These are phyloP conservation scores for Phytophthora ramorum DNA, from an alignment of 352 stramenopile genomes.

Conservation along the genomic window DNA sequence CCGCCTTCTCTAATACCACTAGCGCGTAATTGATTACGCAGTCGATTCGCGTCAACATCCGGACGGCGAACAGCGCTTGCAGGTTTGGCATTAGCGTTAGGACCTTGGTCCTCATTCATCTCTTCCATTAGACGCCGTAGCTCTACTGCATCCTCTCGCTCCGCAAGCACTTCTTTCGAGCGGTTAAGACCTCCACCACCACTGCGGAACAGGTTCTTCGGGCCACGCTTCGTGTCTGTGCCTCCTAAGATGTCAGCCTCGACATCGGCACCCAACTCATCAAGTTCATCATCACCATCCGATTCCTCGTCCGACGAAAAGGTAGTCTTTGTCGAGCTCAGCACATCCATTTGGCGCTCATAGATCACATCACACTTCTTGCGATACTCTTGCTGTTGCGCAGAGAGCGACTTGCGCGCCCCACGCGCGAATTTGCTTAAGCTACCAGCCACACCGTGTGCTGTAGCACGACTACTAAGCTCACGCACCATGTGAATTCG, in stretches of 20 bases:
- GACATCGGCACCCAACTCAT: conserved; percentile 79
- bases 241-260: conserved; percentile 78
- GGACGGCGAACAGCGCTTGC: conserved; percentile 56
- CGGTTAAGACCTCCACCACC: conserved; percentile 79
- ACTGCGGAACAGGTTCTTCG: conserved; percentile 80
- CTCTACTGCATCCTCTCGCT: conserved; percentile 85
- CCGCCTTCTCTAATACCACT: conserved; percentile 76
- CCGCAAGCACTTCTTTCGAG: conserved; percentile 71
- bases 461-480: conserved; percentile 76
- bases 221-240: conserved; percentile 69
- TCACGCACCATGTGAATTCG: conserved; percentile 85
- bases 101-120: conserved; percentile 79
- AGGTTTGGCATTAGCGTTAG: conserved; percentile 28
- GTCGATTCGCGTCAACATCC: conserved; percentile 66
- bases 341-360: conserved; percentile 83
- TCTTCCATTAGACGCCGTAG: conserved; percentile 81
- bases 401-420: conserved; percentile 79
- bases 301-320: conserved; percentile 84
- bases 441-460: conserved; percentile 70
- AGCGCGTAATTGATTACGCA: conserved; percentile 72
- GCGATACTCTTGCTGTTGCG: conserved; percentile 86
- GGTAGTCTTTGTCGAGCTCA: conserved; percentile 60
- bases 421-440: conserved; percentile 86
- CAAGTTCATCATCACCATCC: conserved; percentile 72
- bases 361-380: conserved; percentile 89